Base-by-base conservation (phyloP, 2,329 filamentous ascomycete species). In the Knufia fluminis region DNA sequence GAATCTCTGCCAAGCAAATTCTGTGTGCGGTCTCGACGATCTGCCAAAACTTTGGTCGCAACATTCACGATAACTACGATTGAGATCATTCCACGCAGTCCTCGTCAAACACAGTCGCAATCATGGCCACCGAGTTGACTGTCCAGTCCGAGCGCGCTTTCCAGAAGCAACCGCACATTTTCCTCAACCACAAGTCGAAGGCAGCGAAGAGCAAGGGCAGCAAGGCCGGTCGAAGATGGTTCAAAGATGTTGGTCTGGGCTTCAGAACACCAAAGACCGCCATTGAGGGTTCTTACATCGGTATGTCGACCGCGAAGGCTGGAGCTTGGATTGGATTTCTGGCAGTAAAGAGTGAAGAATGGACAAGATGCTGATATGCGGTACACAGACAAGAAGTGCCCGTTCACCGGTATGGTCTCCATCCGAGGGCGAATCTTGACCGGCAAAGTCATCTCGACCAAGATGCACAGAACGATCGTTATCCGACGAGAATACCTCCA, bases 121-220 rank as follows among this genome's bases (percentile, higher is more conserved):
- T 71, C 74, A 95, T 94, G 89, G 89, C 89, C 73, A 95, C 89
- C 82, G 89, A 95, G 81, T 82, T 96, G 79, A 94, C 89, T 74
- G 92, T 98, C 76, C 92, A 98, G 85, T 94, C 88, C 73, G 92
- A 98, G 85, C 91, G 92, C 80, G 92, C 92, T 82, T 98, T 86
- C 87, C 92, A 97, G 78, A 98, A 98, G 85, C 91, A 98, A 83
- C 92, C 92, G 74, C 92, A 98, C 78, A 95, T 98, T 82, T 98
- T 97, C 87, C 83, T 86, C 69, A 96, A 97, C 85, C 80, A 85
- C 71, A 98, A 98, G 85, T 77, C 79, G 73, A 88, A 89, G 80
- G 76, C 82, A 71, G 84, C 86, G 76, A 87, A 85, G 72, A 77
- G 78, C 74, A 84, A 75, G 67, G 75, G 83, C 66, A 89, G 89